Percentiles rank a stretch among this genome's conserved stretches.
Conservation (phyloP, 306 rosid species). For the Parietaria judaica region DNA sequence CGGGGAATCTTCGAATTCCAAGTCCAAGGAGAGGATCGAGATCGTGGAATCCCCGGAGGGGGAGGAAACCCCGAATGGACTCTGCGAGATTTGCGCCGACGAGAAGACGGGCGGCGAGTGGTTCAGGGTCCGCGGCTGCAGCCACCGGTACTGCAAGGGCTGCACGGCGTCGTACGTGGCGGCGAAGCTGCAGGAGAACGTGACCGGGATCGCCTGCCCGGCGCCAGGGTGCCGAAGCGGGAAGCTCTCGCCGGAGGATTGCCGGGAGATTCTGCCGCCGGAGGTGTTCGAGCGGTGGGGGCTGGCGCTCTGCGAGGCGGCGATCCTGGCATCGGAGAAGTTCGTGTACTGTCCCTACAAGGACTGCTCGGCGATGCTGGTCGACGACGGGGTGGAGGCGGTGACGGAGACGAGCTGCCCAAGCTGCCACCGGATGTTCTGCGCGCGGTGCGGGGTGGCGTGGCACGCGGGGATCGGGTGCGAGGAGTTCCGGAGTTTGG, state of each 20-base stretch:
- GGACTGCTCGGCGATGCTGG: constrained; percentile 53
- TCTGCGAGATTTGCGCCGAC: constrained; percentile 34
- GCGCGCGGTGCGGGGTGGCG: constrained; percentile 46
- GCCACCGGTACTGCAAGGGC: constrained; percentile 41
- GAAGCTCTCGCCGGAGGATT: constrained; percentile 20
- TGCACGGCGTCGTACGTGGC: constrained; percentile 47
- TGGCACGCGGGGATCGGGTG: constrained; percentile 53
- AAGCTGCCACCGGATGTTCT: constrained; percentile 49
- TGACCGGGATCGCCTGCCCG: constrained; percentile 39
- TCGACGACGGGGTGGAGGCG: constrained; percentile 10
- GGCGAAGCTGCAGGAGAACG: constrained; percentile 34
- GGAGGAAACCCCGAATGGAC: constrained; percentile 2
- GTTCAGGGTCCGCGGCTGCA: constrained; percentile 27
- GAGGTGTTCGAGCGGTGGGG: constrained; percentile 38
- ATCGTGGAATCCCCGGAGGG: background rate
- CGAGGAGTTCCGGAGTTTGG: constrained; percentile 29
- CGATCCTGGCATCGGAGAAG: constrained; percentile 15
- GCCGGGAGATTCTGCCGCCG: constrained; percentile 31
- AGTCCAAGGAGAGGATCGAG: background rate
- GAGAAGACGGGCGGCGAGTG: constrained; percentile 16
- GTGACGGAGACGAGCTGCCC: constrained; percentile 42
- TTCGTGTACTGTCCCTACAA: constrained; percentile 40
- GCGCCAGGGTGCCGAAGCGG: constrained; percentile 28
- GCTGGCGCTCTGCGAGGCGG: constrained; percentile 29
- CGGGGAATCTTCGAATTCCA: constrained; percentile 8